Base-by-base conservation (phyloP, 129 eudicot species). In the Tanacetum coccineum region DNA sequence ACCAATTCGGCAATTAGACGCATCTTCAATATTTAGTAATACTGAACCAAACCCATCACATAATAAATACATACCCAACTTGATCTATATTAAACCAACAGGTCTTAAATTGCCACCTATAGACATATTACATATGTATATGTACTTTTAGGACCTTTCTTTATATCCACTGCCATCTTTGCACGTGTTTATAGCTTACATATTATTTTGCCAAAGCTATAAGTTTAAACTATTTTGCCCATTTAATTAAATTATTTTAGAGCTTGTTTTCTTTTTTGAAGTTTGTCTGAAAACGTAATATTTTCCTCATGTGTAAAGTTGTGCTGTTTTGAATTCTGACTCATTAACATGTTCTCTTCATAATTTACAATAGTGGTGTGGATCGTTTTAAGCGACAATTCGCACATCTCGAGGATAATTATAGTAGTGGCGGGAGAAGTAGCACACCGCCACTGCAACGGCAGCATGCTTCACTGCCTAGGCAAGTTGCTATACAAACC, bases 321-420 rank as follows among this genome's bases (percentile, higher is more conserved):
- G 4, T 26, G 5, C n/a, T 13, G 8, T 25, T 62, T 15, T 17
- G 40, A 49, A 9, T 72, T 49, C 62, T 48, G 44, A 72, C 76
- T 3, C 15, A 14, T 9, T 51, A 47, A 62, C 17, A 18, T 39
- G 10, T 3, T 57, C 30, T 56, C 26, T 36, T 42, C 62, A 3
- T 57, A 28, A 60, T 42, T 11, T 61, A 49, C 26, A 44, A 50
- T 66, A 92, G 98, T 79, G 98, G 98, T 0, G 95, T 88, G 59
- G 98, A 92, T 79, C 95, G 98, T 58, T 92, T 92, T 74, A 92
- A 92, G 84, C 47, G 95, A 68, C 98, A 92, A 75, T 92, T 92
- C 75, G 98, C 98, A 30, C 98, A 92, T 80, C 95, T 92, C 57
- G 98, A 92, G 82, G 98, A 92, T 60, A 74, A 83, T 61, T 70